Evolutionary conservation across 345 rosid species (phyloP), one percentile per base, ranked within the genome.

Genomic region (Syzygium oleosum): DNA sequence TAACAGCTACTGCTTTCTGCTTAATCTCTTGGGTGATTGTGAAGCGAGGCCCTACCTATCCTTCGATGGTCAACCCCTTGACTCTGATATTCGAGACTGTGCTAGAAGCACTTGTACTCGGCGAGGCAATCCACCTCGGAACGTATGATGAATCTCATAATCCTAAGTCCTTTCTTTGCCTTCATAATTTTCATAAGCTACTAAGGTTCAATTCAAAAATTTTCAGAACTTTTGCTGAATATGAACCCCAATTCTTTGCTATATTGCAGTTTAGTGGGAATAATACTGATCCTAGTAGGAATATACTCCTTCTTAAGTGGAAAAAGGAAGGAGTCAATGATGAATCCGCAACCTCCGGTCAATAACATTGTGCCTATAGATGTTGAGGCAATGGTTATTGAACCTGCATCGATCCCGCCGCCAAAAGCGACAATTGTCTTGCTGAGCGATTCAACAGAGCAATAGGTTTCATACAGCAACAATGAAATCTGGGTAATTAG

Each of bases 41-140:
- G 27, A 90, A 83, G 46, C 90, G 90, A 84, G 96, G 95, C 34
- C 96, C 94, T 10, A 90, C 92, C 83, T 94, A 90, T 84, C 93
- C 94, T 12, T 51, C 96, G 1, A 94, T 94, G 94, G 93, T 94
- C 89, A 93, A 92, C 38, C 96, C 94, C 0, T 79, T 94, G 61
- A 55, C 91, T 6, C 88, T 93, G 8, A 87, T 93, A 23, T 93
- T 94, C 61, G 90, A 91, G 25, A 84, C 91, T 25, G 17, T 94
- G 19, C 88, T 88, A 19, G 94, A 90, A 55, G 91, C 92, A 83
- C 86, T 92, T 8, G 1, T 93, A 27, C 89, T 94, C 9, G 92
- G 92, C 23, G 65, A 87, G 31, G 53, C 84, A 1, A 89, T 94
- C 86, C 86, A 85, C n/a, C 85, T 90, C 22, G 94, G 94, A 85